phyloP scores from a whole-genome alignment of 192 early-diverging fungal genomes.

The Mortierella hygrophila region DNA sequence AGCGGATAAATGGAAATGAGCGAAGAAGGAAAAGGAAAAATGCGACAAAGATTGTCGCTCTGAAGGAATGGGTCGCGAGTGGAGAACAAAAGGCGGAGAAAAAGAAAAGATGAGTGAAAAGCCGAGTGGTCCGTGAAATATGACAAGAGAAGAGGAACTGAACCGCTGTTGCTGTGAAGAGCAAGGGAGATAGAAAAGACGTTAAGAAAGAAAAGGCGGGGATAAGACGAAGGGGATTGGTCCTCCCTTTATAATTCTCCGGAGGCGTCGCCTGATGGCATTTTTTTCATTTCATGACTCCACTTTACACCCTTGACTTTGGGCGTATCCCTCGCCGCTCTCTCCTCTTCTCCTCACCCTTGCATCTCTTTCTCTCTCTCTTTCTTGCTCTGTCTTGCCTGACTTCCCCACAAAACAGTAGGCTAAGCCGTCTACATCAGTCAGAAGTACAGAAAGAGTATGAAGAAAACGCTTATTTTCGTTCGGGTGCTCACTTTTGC shows the following conservation, averaged over 20 bases:
- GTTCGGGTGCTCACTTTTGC: too few relatives aligned
- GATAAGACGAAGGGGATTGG: background rate
- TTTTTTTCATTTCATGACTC: background rate
- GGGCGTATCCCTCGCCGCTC: background rate
- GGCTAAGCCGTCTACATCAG: too few relatives aligned
- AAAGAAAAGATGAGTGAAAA: background rate
- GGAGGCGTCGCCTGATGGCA: background rate
- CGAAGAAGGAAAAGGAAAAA: background rate
- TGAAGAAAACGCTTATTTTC: too few relatives aligned
- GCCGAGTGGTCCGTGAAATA: conserved; percentile 14
- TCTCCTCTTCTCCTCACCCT: background rate
- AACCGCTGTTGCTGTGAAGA: background rate
- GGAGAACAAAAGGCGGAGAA: conserved; percentile 8
- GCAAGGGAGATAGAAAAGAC: background rate
- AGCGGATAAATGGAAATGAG: background rate
- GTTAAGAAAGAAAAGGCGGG: conserved; percentile 1
- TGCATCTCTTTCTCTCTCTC: background rate
- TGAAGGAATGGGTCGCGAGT: background rate
- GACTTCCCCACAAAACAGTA: background rate
- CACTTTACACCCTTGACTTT: background rate
- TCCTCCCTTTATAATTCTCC: too few relatives aligned
- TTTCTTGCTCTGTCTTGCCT: background rate
- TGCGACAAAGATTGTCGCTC: background rate
- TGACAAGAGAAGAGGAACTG: background rate
- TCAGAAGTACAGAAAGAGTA: too few relatives aligned